Base-by-base conservation (phyloP, 805 yeast species). In the Ogataea wickerhamii region DNA sequence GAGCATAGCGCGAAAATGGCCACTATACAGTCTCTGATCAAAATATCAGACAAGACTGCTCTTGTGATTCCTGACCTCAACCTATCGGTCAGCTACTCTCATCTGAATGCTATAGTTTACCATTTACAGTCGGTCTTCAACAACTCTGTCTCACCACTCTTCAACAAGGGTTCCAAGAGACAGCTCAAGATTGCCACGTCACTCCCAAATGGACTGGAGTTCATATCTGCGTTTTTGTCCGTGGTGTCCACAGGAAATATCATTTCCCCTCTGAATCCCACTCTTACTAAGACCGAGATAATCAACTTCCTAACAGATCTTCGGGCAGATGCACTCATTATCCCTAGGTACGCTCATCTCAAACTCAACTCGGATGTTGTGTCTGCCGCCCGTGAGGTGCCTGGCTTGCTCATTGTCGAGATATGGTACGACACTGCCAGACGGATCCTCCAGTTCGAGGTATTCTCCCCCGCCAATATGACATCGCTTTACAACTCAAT, bases 251-350 rank as follows among this genome's bases (percentile, higher is more conserved):
- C 75, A 20, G 73, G 77, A 1, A 66, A 73, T 47, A 66, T 81
- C 31, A 83, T 82, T 16, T 84, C 87, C 2, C 89, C 89, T 11
- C 63, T 82, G 54, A 82, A 82, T 51, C 74, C 86, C 12, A 69
- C 70, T 37, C 80, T 79, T 56, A 78, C 73, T 51, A 71, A 74
- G 48, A 48, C 60, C 23, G 89, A 82, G 58, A 76, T 79, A 53
- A 78, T 76, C 50, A 78, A 80, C 56, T 81, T 80, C 54, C 61
- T 82, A 33, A 73, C 68, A 28, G 88, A 82, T 51, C 60, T 82
- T 47, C 63, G 73, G 48, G 70, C 85, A 6, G 66, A 67, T 36
- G 76, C 78, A 18, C 67, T 82, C 20, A 60, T 80, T 41, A 82
- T 80, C 7, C 78, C 82, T 19, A 58, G 61, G 38, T 83, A 80